A percentile compares a stretch with the other conserved stretches of the same genome.
These are phyloP conservation scores for Parastagonospora nodorum DNA, from an alignment of 2,329 filamentous ascomycete species.

Conservation along the genomic window DNA sequence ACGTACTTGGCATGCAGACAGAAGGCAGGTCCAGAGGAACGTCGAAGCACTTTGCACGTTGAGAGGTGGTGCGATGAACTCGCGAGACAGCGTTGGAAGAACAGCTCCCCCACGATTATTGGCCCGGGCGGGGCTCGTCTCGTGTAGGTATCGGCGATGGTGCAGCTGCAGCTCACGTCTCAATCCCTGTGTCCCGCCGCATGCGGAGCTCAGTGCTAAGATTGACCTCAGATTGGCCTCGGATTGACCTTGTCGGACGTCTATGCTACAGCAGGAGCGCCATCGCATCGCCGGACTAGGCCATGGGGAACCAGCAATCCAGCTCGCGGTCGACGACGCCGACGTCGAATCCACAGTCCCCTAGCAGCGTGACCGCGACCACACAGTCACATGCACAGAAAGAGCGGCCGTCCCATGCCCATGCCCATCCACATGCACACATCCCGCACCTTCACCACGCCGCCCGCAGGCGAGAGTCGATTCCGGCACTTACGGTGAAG, in stretches of 20 bases:
- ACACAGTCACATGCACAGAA: slow-evolving; percentile 9
- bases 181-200: slow-evolving; percentile 27
- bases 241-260: neutral
- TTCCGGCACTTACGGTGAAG: slow-evolving; percentile 47
- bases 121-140: slow-evolving; percentile 19
- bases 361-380: slow-evolving; percentile 17
- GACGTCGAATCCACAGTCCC: slow-evolving; percentile 29
- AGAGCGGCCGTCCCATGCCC: slow-evolving; percentile 19
- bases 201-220: slow-evolving; percentile 16
- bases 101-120: slow-evolving; percentile 14
- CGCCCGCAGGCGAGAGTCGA: slow-evolving; percentile 46
- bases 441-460: slow-evolving; percentile 25
- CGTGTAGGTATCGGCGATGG: slow-evolving; percentile 18
- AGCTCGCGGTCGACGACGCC: slow-evolving; percentile 31
- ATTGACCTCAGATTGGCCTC: slow-evolving; percentile 14
- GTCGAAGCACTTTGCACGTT: no score
- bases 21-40: no score
- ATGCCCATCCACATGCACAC: slow-evolving; percentile 51
- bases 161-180: slow-evolving; percentile 17
- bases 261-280: slow-evolving; percentile 1
- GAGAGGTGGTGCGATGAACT: neutral
- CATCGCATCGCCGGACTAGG: slow-evolving; percentile 1
- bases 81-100: neutral
- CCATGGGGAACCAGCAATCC: slow-evolving; percentile 42
- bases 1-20: neutral